Evolutionary conservation across 2,329 filamentous ascomycete genomes (phyloP).

Genomic region (Phialophora chinensis): DNA sequence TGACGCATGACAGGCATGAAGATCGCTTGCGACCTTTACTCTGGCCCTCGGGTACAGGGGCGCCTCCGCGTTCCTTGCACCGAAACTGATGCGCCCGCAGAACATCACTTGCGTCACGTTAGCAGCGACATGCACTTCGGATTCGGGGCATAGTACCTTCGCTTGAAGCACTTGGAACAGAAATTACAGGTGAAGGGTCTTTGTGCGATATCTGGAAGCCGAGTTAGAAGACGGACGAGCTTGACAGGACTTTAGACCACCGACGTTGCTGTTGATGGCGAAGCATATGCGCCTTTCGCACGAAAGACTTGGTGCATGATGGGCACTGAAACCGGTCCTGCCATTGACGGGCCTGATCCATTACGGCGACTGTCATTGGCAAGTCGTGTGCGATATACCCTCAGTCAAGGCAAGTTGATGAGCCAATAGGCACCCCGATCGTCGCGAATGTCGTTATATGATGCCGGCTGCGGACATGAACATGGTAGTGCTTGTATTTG

Average conservation of each 20-base stretch:
- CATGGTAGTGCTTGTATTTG: background rate
- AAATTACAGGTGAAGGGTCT: conserved; percentile 36
- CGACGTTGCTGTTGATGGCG: conserved; percentile 37
- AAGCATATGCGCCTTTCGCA: conserved; percentile 37
- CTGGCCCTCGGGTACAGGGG: conserved; percentile 35
- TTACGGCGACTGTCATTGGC: conserved; percentile 16
- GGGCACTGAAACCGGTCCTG: conserved; percentile 31
- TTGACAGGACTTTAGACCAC: conserved; percentile 4
- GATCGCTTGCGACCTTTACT: conserved; percentile 37
- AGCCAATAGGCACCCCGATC: background rate
- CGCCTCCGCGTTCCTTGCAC: conserved; percentile 36
- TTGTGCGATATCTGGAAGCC: conserved; percentile 30
- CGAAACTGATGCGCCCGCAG: conserved; percentile 37
- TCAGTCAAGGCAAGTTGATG: background rate
- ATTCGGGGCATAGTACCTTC: conserved; percentile 25
- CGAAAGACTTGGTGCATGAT: conserved; percentile 30
- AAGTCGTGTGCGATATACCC: background rate
- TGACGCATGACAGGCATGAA: conserved; percentile 36
- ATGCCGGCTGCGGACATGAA: background rate
- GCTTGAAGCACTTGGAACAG: conserved; percentile 37
- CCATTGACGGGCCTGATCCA: conserved; percentile 28
- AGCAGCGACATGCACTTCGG: background rate
- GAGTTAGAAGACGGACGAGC: background rate
- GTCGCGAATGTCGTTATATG: background rate
- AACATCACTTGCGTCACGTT: conserved; percentile 28